A percentile compares a stretch with the other conserved stretches of the same genome.
These are phyloP conservation scores for Protostelium mycophagum DNA, from an alignment of 78 protist genomes.

Conservation along the genomic window DNA sequence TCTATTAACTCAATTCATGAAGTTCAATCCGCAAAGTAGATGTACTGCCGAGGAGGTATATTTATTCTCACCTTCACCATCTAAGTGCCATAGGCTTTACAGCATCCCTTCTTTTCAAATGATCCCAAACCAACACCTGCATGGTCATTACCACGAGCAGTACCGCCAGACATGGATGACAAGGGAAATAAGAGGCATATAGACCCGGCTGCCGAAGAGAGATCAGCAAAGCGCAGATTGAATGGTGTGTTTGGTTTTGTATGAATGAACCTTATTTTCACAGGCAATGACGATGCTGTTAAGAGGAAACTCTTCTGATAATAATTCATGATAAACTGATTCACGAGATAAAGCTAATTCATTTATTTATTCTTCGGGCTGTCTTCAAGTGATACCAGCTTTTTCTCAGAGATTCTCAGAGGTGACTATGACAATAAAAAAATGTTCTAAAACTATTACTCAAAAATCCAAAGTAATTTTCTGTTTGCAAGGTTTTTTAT, in stretches of 20 bases:
- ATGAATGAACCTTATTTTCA: not conserved
- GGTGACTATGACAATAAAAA: no score
- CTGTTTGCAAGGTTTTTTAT: no score
- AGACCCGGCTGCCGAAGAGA: not conserved
- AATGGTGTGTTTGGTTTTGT: not conserved
- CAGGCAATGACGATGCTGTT: not conserved
- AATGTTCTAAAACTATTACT: no score
- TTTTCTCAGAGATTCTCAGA: no score
- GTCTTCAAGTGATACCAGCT: no score
- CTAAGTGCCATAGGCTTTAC: constrained; percentile 12
- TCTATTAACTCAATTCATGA: constrained; percentile 24
- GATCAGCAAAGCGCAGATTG: not conserved
- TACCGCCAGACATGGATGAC: constrained; percentile 8
- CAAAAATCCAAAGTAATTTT: no score
- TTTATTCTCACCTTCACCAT: not conserved
- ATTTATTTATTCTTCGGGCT: no score
- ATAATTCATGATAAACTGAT: no score
- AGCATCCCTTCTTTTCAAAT: constrained; percentile 60
- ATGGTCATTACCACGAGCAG: constrained; percentile 21
- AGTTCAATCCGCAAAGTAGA: constrained; percentile 46
- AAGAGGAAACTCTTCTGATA: not conserved
- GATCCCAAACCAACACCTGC: constrained; percentile 19
- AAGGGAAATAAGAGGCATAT: not conserved
- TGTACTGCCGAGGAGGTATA: constrained; percentile 28
- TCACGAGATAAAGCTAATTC: no score